Evolutionary conservation across 2,329 filamentous ascomycete species (phyloP), one percentile per base, ranked within the genome.

Genomic region (Cryphonectria nitschkei): DNA sequence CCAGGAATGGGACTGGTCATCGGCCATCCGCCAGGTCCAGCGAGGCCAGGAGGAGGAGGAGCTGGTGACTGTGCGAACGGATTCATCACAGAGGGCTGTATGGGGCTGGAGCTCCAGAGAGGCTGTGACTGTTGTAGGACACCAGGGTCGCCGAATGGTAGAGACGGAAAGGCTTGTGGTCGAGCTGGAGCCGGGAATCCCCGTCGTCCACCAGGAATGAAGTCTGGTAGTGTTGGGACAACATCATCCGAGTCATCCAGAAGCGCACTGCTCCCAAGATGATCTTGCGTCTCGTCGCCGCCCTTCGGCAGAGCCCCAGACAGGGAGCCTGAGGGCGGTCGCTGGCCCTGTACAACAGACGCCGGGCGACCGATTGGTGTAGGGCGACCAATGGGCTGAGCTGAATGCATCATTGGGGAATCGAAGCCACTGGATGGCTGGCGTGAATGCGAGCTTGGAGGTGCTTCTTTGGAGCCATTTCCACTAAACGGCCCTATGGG

Each of bases 261-360:
- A 16, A 99, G 84, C 16, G 95, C 96, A 76, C 94, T 95, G 80
- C 95, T 98, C 16, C 96, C 96, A 37, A 99, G 86, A 76, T 96
- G 94, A 72, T 91, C 88, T 73, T 90, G 92, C 68, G 93, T 82
- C 65, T 93, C 89, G 69, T 95, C 93, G 29, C 94, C 83, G 69
- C 91, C 90, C 39, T 84, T 82, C 37, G 86, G 84, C 1, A 79
- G 77, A 63, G 68, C 41, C 13, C 70, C 71, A 11, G 76, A 73
- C 1, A 77, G 77, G 26, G 73, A 71, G 2, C 75, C 73, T 74
- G 73, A 73, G 71, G 76, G 70, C 64, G 76, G 76, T 65, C 83
- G 82, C 61, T 85, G 85, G 19, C 86, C 87, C 63, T 87, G 85
- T 22, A 85, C 86, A 34, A 88, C 89, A 79, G 94, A 97, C 22